Base-by-base conservation (phyloP, 179 eudicot species). In the Patellifolia procumbens region DNA sequence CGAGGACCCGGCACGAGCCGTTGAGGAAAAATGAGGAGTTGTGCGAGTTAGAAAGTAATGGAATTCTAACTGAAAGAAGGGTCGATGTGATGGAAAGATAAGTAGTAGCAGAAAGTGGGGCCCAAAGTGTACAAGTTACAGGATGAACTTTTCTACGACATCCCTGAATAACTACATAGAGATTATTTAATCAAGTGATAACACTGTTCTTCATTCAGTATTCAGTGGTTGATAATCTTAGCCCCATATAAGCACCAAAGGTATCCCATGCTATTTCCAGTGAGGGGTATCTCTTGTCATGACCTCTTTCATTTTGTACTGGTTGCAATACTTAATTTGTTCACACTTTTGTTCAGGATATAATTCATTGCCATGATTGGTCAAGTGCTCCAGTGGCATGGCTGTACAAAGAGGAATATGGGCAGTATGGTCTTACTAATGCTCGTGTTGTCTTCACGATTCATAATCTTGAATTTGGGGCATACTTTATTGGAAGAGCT, bases 281-380 rank as follows among this genome's bases (percentile, higher is more conserved):
- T 49, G 45, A 51, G 37, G 49, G 64, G 39, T 8, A 16, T 53
- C 43, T 39, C 43, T 39, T 34, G 26, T 49, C 42, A 7, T 6
- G 1, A 6, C 2, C 31, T 11, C 22, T 17, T 16, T 26, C 31
- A 7, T 29, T 49, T 51, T 28, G 2, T 49, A 22, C 26, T 37
- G 59, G 29, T 26, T 32, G 51, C 46, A 52, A 29, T 34, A n/a
- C 67, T 15, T 34, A 61, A 16, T 24, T 52, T 69, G 69, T 55
- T 55, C 76, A 52, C 31, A 10, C 51, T 32, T n/a, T 20, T 81
- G 63, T 43, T 70, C 94, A 96, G 99, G 99, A 93, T 85, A 89
- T 96, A 42, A 90, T 96, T 73, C 99, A 96, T 85, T 93, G 98
- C 80, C 99, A 96, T 79, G 99, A 96, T 81, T 96, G 99, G 99